Evolutionary conservation across 2,329 filamentous ascomycete genomes (phyloP).

Genomic region (Fusarium sp.): DNA sequence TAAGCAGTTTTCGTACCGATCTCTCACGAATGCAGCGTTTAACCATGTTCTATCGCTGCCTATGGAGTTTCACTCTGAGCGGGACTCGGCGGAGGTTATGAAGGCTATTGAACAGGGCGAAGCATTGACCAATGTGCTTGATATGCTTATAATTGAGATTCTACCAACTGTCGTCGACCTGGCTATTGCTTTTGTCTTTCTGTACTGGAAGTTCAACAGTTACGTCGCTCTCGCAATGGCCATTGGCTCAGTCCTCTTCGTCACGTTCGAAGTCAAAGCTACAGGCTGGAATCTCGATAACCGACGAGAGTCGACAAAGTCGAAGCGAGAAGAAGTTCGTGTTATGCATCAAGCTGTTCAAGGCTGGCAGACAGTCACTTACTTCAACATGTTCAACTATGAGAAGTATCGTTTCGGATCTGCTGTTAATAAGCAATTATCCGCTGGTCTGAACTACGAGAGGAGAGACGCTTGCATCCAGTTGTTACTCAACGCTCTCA

Average conservation of each 20-base stretch:
- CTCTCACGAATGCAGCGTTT: slow-evolving; percentile 68
- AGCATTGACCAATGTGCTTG: slow-evolving; percentile 65
- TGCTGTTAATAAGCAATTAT: slow-evolving; percentile 39
- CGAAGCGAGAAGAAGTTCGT: slow-evolving; percentile 57
- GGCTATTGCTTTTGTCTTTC: slow-evolving; percentile 65
- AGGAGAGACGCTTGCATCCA: slow-evolving; percentile 36
- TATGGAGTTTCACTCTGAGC: slow-evolving; percentile 74
- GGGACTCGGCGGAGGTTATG: slow-evolving; percentile 70
- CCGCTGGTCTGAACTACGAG: slow-evolving; percentile 30
- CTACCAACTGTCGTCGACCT: slow-evolving; percentile 70
- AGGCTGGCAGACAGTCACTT: slow-evolving; percentile 66
- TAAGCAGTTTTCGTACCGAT: slow-evolving; percentile 55
- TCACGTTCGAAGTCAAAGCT: slow-evolving; percentile 43
- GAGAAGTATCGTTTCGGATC: slow-evolving; percentile 41
- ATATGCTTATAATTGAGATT: slow-evolving; percentile 66
- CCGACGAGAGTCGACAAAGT: slow-evolving; percentile 49
- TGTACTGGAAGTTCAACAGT: slow-evolving; percentile 69
- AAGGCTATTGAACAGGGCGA: slow-evolving; percentile 70
- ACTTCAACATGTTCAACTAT: slow-evolving; percentile 49
- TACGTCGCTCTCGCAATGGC: slow-evolving; percentile 59
- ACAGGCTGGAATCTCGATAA: slow-evolving; percentile 50
- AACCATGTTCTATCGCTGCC: slow-evolving; percentile 73
- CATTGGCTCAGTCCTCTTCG: slow-evolving; percentile 21
- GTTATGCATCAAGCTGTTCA: slow-evolving; percentile 65
- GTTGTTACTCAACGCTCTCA: slow-evolving; percentile 51